Conservation (phyloP, 2,329 filamentous ascomycete genomes). For the Triangularia setosa region DNA sequence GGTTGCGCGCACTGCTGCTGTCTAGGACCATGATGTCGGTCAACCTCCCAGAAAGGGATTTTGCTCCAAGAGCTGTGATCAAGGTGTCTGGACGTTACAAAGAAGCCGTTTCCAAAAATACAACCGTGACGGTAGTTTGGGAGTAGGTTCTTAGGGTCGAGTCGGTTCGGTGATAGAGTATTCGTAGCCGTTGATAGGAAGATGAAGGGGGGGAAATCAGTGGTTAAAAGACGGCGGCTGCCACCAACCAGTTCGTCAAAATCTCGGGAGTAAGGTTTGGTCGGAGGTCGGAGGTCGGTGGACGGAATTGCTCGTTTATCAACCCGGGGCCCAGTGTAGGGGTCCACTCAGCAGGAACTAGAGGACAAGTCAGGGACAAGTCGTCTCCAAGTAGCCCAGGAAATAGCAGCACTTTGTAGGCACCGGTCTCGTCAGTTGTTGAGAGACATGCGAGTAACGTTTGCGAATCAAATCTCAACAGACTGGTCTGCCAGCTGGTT, state of each 20-base stretch:
- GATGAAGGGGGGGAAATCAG: background rate
- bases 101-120: background rate
- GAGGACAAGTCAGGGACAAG: background rate
- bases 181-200: background rate
- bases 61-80: background rate
- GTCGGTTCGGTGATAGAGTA: background rate
- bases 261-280: background rate
- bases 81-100: background rate
- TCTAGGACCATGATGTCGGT: conserved; percentile 4
- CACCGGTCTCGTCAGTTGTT: conserved; percentile 17
- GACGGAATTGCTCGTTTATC: background rate
- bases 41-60: background rate
- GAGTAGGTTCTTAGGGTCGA: background rate
- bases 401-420: conserved; percentile 2
- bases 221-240: background rate
- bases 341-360: background rate
- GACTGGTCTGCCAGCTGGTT: conserved; percentile 8
- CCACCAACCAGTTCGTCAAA: background rate
- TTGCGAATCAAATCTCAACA: conserved; percentile 22
- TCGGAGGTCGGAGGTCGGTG: background rate
- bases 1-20: conserved; percentile 13
- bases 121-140: background rate
- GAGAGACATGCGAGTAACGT: conserved; percentile 10
- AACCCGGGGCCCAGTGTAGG: background rate
- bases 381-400: background rate